Conservation (phyloP, 2,329 filamentous ascomycete genomes). For the Metarhizium humberi region DNA sequence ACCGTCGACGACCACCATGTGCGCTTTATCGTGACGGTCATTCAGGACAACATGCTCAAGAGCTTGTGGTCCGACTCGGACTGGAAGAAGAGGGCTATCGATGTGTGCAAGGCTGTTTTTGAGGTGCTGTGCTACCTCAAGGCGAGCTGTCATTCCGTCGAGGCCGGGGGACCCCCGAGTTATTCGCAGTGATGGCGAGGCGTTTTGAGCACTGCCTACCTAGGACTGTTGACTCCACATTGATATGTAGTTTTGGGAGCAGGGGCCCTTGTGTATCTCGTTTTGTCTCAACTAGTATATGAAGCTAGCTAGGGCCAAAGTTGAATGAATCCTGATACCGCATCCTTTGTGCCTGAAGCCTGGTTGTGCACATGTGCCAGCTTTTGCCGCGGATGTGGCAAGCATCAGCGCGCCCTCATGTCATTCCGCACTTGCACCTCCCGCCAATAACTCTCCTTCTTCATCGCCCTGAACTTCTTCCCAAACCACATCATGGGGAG, state of each 20-base stretch:
- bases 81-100: constrained; percentile 20
- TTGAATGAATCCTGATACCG: too few relatives aligned
- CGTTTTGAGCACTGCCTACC: too few relatives aligned
- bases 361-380: too few relatives aligned
- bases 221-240: too few relatives aligned
- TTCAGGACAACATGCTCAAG: constrained; percentile 25
- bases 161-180: constrained; percentile 16
- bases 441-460: constrained; percentile 11
- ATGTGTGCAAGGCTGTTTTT: constrained; percentile 24
- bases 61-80: constrained; percentile 18
- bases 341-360: too few relatives aligned
- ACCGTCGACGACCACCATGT: constrained; percentile 26
- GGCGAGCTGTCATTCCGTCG: constrained; percentile 10
- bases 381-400: too few relatives aligned
- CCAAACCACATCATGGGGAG: constrained; percentile 40
- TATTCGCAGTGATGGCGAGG: constrained; percentile 12
- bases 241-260: too few relatives aligned
- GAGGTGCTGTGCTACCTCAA: constrained; percentile 28
- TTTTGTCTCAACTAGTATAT: too few relatives aligned
- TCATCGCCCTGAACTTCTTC: constrained; percentile 14
- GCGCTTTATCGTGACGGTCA: constrained; percentile 27
- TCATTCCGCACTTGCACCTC: constrained; percentile 3
- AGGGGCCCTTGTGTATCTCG: too few relatives aligned
- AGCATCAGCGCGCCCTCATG: neutral
- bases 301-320: too few relatives aligned